phyloP scores from a whole-genome alignment of 495 filamentous ascomycete genomes.

The Penicillium herquei region DNA sequence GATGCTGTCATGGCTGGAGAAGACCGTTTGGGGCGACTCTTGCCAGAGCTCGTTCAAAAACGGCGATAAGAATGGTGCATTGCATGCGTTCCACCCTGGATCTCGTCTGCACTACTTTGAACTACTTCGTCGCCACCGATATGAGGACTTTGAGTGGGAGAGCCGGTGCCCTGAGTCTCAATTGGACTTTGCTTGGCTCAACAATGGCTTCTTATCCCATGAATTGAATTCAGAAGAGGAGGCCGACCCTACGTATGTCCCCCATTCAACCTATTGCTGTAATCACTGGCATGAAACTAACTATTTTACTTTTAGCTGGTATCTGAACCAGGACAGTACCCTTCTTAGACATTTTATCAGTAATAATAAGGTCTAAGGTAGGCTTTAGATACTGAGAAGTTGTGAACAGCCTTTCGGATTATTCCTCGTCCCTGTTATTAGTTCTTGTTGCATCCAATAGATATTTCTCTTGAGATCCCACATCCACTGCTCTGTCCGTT shows the following conservation, averaged over 20 bases:
- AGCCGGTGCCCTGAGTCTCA: background rate
- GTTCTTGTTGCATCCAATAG: too few relatives aligned
- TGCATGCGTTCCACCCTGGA: slow-evolving; percentile 1
- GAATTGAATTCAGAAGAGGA: background rate
- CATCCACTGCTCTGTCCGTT: too few relatives aligned
- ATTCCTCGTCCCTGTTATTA: too few relatives aligned
- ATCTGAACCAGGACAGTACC: background rate
- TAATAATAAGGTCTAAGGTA: background rate
- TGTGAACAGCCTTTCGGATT: too few relatives aligned
- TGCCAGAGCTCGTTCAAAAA: slow-evolving; percentile 5
- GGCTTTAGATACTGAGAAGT: too few relatives aligned
- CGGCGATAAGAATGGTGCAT: background rate
- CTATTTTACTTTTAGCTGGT: background rate
- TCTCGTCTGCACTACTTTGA: slow-evolving; percentile 1
- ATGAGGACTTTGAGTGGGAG: background rate
- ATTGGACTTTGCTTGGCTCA: background rate
- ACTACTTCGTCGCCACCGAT: background rate
- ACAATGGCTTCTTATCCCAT: background rate
- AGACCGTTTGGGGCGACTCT: background rate
- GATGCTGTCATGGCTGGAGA: background rate
- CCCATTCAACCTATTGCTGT: background rate
- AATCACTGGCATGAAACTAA: background rate
- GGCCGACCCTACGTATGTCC: background rate
- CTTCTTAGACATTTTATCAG: background rate
- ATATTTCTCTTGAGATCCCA: too few relatives aligned